These are phyloP conservation scores for Calophaca sinica DNA, from an alignment of 306 rosid genomes.

Conservation along the genomic window DNA sequence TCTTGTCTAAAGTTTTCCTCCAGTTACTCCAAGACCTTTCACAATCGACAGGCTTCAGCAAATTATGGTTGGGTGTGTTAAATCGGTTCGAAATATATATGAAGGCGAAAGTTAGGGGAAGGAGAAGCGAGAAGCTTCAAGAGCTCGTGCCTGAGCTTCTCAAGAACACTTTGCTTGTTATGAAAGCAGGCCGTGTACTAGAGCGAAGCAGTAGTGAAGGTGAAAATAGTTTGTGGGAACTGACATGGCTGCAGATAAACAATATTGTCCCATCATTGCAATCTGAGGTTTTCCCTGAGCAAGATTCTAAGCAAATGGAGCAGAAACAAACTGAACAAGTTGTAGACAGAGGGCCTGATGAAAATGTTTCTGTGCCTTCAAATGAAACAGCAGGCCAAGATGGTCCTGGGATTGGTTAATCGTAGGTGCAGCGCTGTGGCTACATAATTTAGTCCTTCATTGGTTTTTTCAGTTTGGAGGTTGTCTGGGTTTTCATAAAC, in stretches of 20 bases:
- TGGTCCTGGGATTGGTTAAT: constrained; percentile 62
- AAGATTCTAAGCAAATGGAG: constrained; percentile 57
- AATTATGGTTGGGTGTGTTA: constrained; percentile 90
- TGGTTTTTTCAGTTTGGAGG: constrained; percentile 46
- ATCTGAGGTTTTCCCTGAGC: constrained; percentile 85
- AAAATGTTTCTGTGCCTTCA: constrained; percentile 51
- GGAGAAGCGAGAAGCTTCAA: constrained; percentile 82
- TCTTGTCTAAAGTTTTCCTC: constrained; percentile 81
- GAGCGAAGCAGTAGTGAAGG: constrained; percentile 77
- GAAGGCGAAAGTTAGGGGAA: constrained; percentile 82
- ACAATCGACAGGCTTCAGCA: constrained; percentile 80
- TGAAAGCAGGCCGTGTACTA: constrained; percentile 76
- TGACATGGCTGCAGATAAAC: constrained; percentile 90
- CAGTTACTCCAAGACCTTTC: constrained; percentile 77
- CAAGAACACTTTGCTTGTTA: constrained; percentile 73
- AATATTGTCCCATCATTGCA: constrained; percentile 78
- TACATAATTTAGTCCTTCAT: constrained; percentile 43
- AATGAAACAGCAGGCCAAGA: constrained; percentile 53
- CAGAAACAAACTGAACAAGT: constrained; percentile 54
- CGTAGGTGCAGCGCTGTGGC: constrained; percentile 39
- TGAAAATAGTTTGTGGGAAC: constrained; percentile 92
- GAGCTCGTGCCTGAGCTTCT: constrained; percentile 86
- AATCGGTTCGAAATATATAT: constrained; percentile 83
- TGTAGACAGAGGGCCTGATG: constrained; percentile 53
- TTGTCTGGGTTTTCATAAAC: constrained; percentile 48